A percentile compares a stretch with the other conserved stretches of the same genome.
These are phyloP conservation scores for Didymella pomorum DNA, from an alignment of 2,329 filamentous ascomycete genomes.

Conservation along the genomic window DNA sequence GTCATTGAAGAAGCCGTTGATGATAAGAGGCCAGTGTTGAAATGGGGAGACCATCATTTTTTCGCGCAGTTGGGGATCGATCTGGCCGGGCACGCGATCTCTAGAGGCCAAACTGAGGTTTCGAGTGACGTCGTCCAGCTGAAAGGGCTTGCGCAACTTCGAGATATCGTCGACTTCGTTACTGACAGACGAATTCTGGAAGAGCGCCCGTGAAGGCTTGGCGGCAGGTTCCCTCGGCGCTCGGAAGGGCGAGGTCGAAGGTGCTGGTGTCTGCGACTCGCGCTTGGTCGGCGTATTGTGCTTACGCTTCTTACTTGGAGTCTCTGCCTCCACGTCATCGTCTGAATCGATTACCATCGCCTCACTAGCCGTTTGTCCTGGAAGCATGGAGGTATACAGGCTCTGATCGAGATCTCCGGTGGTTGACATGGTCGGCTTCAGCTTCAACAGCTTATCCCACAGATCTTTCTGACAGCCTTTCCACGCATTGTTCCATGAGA, in stretches of 20 bases:
- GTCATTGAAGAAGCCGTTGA: slow-evolving; percentile 37
- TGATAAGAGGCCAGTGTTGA: slow-evolving; percentile 39
- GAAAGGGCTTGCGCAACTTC: slow-evolving; percentile 26
- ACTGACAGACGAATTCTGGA: not conserved
- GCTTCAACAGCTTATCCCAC: slow-evolving; percentile 48
- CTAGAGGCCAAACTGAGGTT: slow-evolving; percentile 36
- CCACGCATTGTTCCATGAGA: slow-evolving; percentile 56
- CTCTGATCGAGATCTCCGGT: slow-evolving; percentile 24
- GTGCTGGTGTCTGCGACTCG: slow-evolving; percentile 14
- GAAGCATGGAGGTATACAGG: slow-evolving; percentile 16
- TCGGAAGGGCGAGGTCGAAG: slow-evolving; percentile 7
- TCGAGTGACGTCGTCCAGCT: slow-evolving; percentile 41
- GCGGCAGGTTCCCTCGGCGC: slow-evolving; percentile 4
- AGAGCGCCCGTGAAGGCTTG: not conserved
- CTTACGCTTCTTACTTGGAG: slow-evolving; percentile 47
- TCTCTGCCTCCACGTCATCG: slow-evolving; percentile 15
- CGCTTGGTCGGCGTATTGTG: not conserved
- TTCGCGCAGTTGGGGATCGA: slow-evolving; percentile 47
- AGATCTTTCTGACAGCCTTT: slow-evolving; percentile 61
- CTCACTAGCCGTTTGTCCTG: slow-evolving; percentile 24
- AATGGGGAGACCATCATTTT: slow-evolving; percentile 42
- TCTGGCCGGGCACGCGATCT: slow-evolving; percentile 44
- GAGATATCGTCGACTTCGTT: slow-evolving; percentile 8
- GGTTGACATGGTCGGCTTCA: slow-evolving; percentile 39
- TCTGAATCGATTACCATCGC: slow-evolving; percentile 33